Evolutionary conservation across 2,329 filamentous ascomycete genomes (phyloP).

Genomic region (Xylaria sp.): DNA sequence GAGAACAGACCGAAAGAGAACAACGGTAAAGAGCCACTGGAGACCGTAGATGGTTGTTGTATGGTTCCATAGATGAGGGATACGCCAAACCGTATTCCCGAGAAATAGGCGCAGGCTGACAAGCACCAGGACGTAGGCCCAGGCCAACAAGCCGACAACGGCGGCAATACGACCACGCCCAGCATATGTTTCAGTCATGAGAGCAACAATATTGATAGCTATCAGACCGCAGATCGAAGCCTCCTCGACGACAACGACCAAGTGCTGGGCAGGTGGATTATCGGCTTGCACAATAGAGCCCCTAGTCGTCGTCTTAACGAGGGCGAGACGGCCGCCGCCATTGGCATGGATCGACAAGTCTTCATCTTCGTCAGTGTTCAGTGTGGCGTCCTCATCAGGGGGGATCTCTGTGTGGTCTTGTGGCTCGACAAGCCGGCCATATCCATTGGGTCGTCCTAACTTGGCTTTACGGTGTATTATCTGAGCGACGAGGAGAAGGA

Average conservation of each 20-base stretch:
- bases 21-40: conserved; percentile 80
- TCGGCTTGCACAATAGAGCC: conserved; percentile 77
- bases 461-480: conserved; percentile 63
- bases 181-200: conserved; percentile 70
- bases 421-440: conserved; percentile 64
- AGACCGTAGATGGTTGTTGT: conserved; percentile 84
- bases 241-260: conserved; percentile 78
- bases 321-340: conserved; percentile 64
- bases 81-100: conserved; percentile 70
- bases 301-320: conserved; percentile 69
- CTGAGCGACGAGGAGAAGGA: conserved; percentile 71
- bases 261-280: conserved; percentile 76
- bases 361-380: conserved; percentile 68
- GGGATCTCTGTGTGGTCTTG: conserved; percentile 64
- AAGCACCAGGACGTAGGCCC: conserved; percentile 83
- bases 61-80: conserved; percentile 89
- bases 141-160: conserved; percentile 74
- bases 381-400: conserved; percentile 57
- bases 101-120: conserved; percentile 76
- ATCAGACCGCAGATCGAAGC: conserved; percentile 78
- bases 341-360: conserved; percentile 61
- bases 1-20: conserved; percentile 85
- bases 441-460: conserved; percentile 65
- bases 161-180: conserved; percentile 67
- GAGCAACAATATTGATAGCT: conserved; percentile 71